These are phyloP conservation scores for Ogataea allantospora DNA, from an alignment of 805 yeast species.

Conservation along the genomic window DNA sequence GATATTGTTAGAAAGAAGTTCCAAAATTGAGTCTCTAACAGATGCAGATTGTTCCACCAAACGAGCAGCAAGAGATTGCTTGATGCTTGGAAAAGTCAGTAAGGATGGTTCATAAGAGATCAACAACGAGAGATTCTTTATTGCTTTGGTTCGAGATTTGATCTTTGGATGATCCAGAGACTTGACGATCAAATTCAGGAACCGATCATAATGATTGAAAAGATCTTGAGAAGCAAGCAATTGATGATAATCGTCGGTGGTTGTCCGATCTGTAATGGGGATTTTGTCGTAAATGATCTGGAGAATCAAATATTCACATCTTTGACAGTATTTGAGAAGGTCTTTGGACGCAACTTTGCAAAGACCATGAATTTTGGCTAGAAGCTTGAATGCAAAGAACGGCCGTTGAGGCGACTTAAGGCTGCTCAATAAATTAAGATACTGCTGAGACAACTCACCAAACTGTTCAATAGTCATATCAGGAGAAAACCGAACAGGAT, in stretches of 20 bases:
- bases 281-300: conserved; percentile 9
- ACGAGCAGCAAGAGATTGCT: conserved; percentile 47
- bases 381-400: conserved; percentile 12
- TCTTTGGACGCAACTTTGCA: conserved; percentile 4
- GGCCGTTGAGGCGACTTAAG: conserved; percentile 8
- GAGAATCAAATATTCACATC: conserved; percentile 4
- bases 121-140: conserved; percentile 58
- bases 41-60: conserved; percentile 63
- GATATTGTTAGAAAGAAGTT: conserved; percentile 54
- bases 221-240: conserved; percentile 34
- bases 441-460: conserved; percentile 3
- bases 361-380: conserved; percentile 5
- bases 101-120: conserved; percentile 53
- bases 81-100: conserved; percentile 49
- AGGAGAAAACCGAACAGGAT: conserved; percentile 3
- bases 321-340: conserved; percentile 1
- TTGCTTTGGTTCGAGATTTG: conserved; percentile 59
- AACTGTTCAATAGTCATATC: conserved; percentile 13
- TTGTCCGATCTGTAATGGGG: not conserved
- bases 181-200: conserved; percentile 48
- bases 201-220: conserved; percentile 47
- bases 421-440: conserved; percentile 7
- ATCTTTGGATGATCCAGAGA: conserved; percentile 49
- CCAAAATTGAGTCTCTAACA: conserved; percentile 75
- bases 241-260: conserved; percentile 2